Conservation (phyloP, 75 land plant species). For the Cunninghamia lanceolata region DNA sequence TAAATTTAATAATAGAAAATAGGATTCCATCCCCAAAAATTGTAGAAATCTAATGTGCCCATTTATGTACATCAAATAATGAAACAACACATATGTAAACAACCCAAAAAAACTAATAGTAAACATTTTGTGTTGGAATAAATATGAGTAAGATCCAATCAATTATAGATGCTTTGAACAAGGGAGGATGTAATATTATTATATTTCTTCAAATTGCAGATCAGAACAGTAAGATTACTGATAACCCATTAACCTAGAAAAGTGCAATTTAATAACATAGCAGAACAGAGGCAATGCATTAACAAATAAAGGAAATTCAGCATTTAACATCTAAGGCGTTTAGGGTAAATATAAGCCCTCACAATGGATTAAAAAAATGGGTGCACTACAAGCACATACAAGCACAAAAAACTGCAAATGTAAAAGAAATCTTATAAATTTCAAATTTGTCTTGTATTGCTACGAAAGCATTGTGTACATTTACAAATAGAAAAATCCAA, state of each 20-base stretch:
- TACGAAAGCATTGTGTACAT: no score
- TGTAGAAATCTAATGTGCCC: not conserved
- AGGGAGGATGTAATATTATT: not conserved
- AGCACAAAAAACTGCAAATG: not conserved
- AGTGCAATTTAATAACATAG: not conserved
- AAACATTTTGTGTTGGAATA: not conserved
- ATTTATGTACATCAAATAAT: not conserved
- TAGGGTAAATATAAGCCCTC: not conserved
- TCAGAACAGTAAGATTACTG: not conserved
- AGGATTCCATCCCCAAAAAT: not conserved
- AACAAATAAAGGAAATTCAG: not conserved
- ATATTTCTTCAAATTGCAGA: not conserved
- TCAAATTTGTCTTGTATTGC: not conserved
- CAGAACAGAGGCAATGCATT: not conserved
- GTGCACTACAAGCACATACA: not conserved
- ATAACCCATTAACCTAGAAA: not conserved
- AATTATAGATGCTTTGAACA: not conserved
- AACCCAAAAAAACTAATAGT: not conserved
- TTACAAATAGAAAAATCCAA: not conserved
- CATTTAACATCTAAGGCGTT: not conserved
- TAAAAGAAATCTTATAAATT: not conserved
- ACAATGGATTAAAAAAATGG: not conserved
- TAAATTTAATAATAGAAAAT: not conserved
- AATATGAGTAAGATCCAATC: not conserved
- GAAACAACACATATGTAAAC: not conserved